These are phyloP conservation scores for Verbena officinalis DNA, from an alignment of 257 asterid species.

Conservation along the genomic window DNA sequence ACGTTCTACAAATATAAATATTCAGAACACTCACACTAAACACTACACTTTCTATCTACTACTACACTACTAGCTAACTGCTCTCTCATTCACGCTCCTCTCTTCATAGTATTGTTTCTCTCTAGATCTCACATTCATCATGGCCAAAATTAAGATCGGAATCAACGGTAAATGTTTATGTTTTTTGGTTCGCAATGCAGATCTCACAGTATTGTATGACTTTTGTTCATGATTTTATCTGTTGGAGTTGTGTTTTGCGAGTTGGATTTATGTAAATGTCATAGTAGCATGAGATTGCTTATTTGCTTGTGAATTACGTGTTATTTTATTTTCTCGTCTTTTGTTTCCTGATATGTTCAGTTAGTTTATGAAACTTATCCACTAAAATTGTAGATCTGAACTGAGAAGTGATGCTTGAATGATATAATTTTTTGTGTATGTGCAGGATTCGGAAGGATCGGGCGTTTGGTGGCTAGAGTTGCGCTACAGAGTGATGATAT, in stretches of 20 bases:
- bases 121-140: slow-evolving; percentile 30
- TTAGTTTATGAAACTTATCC: background rate
- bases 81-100: background rate
- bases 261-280: background rate
- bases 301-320: background rate
- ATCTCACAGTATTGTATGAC: background rate
- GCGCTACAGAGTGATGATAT: slow-evolving; percentile 75
- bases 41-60: no score
- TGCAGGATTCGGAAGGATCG: slow-evolving; percentile 85
- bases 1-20: slow-evolving; percentile 13
- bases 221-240: background rate
- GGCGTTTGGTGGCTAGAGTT: slow-evolving; percentile 88
- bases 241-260: background rate
- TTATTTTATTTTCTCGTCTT: background rate
- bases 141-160: slow-evolving; percentile 79
- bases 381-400: background rate
- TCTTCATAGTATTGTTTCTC: background rate
- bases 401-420: background rate
- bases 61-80: background rate
- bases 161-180: slow-evolving; percentile 53
- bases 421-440: background rate
- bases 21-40: background rate
- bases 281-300: background rate
- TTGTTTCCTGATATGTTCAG: background rate
- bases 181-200: background rate